Conservation (phyloP, 495 filamentous ascomycete species). For the Trichoderma gamsii region DNA sequence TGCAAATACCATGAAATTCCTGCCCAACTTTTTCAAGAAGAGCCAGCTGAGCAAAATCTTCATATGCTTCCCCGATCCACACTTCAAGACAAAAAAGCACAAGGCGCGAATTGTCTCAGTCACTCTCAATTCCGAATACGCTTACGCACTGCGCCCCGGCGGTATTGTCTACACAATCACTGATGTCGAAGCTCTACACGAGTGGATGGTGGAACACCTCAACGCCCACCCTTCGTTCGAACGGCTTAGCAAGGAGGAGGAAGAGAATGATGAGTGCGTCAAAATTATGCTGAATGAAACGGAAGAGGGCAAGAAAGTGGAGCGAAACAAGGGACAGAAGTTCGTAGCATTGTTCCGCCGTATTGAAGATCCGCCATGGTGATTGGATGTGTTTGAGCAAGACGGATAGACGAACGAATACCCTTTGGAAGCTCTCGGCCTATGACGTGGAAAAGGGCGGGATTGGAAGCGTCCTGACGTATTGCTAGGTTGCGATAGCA, state of each 20-base stretch:
- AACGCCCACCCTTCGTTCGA: conserved; percentile 62
- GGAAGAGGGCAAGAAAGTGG: conserved; percentile 96
- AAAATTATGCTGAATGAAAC: conserved; percentile 77
- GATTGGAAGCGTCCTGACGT: neutral
- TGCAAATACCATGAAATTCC: conserved; percentile 96
- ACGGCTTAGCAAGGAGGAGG: conserved; percentile 56
- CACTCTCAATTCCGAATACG: conserved; percentile 85
- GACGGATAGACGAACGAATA: neutral
- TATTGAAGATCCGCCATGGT: conserved; percentile 72
- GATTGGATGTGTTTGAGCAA: neutral
- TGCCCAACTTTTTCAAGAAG: conserved; percentile 87
- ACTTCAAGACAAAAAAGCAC: conserved; percentile 96
- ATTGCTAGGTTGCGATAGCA: too few relatives aligned
- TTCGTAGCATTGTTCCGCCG: conserved; percentile 81
- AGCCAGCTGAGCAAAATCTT: conserved; percentile 80
- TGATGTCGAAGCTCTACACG: conserved; percentile 88
- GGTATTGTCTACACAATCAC: conserved; percentile 93
- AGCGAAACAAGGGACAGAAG: conserved; percentile 80
- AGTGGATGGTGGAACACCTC: conserved; percentile 88
- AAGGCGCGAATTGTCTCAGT: conserved; percentile 91
- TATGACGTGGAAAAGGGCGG: neutral
- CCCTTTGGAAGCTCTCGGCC: neutral
- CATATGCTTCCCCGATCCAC: conserved; percentile 96
- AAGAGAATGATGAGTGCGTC: conserved; percentile 70
- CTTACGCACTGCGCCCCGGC: conserved; percentile 74